Conservation (phyloP, 2,329 filamentous ascomycete genomes). For the Aureobasidium pullulans region DNA sequence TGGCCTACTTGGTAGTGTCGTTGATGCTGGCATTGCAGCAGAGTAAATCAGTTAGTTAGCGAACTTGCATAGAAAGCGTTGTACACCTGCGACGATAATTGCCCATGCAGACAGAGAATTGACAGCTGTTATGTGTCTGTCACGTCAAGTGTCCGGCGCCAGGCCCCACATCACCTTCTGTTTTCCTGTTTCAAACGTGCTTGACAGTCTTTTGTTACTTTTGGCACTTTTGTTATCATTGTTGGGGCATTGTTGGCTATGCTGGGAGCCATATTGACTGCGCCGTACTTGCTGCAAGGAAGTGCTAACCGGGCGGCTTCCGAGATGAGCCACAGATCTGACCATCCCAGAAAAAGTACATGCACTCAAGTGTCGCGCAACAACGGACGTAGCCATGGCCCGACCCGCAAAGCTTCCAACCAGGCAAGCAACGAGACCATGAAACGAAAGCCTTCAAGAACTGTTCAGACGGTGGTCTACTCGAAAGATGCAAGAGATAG, state of each 20-base stretch:
- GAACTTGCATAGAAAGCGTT: background rate
- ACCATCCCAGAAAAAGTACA: background rate
- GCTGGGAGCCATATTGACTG: background rate
- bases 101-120: slow-evolving; percentile 1
- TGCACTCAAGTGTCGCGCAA: background rate
- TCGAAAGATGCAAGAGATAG: slow-evolving; percentile 4
- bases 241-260: background rate
- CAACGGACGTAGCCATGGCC: background rate
- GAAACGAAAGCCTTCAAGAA: background rate
- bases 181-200: background rate
- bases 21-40: slow-evolving; percentile 12
- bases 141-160: background rate
- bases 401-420: slow-evolving; percentile 1
- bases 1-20: slow-evolving; percentile 53
- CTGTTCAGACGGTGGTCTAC: background rate
- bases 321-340: background rate
- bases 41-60: background rate
- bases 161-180: background rate
- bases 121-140: slow-evolving; percentile 10
- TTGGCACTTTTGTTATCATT: background rate
- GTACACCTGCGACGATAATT: background rate
- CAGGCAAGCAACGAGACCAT: background rate
- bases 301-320: background rate
- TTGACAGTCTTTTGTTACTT: background rate
- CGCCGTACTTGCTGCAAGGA: background rate